These are phyloP conservation scores for Lipomyces orientalis DNA, from an alignment of 805 yeast species.

Conservation along the genomic window DNA sequence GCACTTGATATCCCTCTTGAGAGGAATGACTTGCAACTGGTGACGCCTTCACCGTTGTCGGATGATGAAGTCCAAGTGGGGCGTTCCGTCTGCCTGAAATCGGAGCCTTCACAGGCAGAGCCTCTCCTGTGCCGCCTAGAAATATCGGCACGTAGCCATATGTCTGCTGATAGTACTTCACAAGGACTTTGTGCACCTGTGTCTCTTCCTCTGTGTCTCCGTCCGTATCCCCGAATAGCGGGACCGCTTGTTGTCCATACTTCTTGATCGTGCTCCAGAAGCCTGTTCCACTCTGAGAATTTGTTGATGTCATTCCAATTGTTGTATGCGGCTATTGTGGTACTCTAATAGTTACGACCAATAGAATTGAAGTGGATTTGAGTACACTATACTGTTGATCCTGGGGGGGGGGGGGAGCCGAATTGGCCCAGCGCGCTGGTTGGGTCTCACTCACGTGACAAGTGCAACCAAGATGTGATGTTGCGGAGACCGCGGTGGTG, in stretches of 20 bases:
- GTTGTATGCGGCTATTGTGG: not conserved
- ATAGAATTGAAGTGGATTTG: not conserved
- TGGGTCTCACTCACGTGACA: too few relatives aligned
- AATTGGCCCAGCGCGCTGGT: too few relatives aligned
- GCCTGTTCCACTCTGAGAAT: slow-evolving; percentile 4
- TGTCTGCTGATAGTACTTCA: slow-evolving; percentile 24
- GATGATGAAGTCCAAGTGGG: not conserved
- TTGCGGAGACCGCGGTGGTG: too few relatives aligned
- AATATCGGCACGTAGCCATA: slow-evolving; percentile 27
- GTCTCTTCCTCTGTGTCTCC: slow-evolving; percentile 37
- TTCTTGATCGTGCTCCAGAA: slow-evolving; percentile 29
- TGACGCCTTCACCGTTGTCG: not conserved
- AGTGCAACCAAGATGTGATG: too few relatives aligned
- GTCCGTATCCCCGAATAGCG: slow-evolving; percentile 21
- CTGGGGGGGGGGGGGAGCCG: too few relatives aligned
- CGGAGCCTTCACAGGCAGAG: not conserved
- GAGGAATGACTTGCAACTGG: not conserved
- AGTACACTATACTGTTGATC: not conserved
- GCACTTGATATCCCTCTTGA: not conserved
- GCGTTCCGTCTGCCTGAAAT: not conserved
- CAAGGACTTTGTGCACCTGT: slow-evolving; percentile 30
- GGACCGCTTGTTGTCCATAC: slow-evolving; percentile 25
- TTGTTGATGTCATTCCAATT: not conserved
- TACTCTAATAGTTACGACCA: not conserved
- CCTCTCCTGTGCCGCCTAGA: slow-evolving; percentile 27